These are phyloP conservation scores for Cubamyces sp. DNA, from an alignment of 768 basidiomycete species.

Conservation along the genomic window DNA sequence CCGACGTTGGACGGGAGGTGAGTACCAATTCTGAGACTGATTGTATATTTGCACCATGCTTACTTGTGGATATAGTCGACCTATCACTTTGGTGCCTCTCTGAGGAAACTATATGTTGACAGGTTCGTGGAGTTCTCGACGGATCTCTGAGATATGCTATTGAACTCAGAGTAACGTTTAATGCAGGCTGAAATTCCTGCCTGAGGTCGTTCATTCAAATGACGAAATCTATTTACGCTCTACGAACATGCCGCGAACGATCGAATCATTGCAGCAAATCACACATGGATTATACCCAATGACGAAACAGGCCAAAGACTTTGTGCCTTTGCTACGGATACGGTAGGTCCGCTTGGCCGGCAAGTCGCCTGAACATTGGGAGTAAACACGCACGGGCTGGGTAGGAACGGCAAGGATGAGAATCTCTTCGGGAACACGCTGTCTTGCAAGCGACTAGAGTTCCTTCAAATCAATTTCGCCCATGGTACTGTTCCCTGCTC, in stretches of 20 bases:
- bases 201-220: conserved; percentile 49
- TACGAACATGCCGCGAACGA: conserved; percentile 79
- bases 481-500: conserved; percentile 47
- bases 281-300: conserved; percentile 74
- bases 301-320: conserved; percentile 47
- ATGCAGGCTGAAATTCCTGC: conserved; percentile 65
- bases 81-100: conserved; percentile 58
- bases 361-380: not conserved
- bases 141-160: too few species aligned
- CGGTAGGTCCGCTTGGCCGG: conserved; percentile 45
- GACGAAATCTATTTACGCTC: conserved; percentile 67
- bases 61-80: conserved; percentile 55
- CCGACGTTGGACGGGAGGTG: conserved; percentile 72
- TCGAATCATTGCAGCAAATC: conserved; percentile 74
- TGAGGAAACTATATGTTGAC: conserved; percentile 69
- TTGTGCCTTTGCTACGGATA: conserved; percentile 54
- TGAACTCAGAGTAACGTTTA: not conserved
- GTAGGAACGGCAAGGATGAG: conserved; percentile 70
- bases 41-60: not conserved
- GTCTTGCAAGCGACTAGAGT: conserved; percentile 68
- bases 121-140: conserved; percentile 44
- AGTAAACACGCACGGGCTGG: not conserved
- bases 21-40: conserved; percentile 11
- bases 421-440: conserved; percentile 70
- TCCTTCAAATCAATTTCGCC: conserved; percentile 65